Conservation (phyloP, 306 rosid genomes). For the Pterocarpus santalinus region DNA sequence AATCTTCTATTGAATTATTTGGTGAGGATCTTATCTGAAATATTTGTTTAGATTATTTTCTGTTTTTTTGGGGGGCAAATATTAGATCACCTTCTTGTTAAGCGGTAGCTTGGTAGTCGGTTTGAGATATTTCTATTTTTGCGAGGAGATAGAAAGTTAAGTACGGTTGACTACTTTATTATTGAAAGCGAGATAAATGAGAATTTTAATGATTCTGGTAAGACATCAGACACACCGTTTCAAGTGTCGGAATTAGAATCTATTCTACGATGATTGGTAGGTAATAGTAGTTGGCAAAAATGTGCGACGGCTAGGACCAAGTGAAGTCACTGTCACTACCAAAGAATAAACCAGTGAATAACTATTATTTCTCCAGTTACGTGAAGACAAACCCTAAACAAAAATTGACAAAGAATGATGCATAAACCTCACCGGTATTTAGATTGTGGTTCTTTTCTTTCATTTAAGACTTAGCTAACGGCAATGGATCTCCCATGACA, state of each 20-base stretch:
- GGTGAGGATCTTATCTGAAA: slow-evolving; percentile 3
- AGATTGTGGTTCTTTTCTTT: slow-evolving; percentile 41
- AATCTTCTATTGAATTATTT: not conserved
- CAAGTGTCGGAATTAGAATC: slow-evolving; percentile 7
- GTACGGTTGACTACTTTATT: not conserved
- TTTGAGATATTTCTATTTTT: slow-evolving; percentile 1
- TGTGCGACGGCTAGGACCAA: slow-evolving; percentile 31
- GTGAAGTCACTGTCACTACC: slow-evolving; percentile 24
- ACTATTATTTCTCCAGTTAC: slow-evolving; percentile 29
- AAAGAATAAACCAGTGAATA: not conserved
- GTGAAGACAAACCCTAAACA: slow-evolving; percentile 30
- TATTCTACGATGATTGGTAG: slow-evolving; percentile 28
- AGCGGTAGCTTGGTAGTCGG: not conserved
- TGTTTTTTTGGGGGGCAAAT: not conserved
- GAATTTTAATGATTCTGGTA: not conserved
- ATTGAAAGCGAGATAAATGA: not conserved
- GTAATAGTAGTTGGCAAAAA: slow-evolving; percentile 21
- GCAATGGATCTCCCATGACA: slow-evolving; percentile 39
- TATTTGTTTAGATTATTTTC: not conserved
- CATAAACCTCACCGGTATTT: slow-evolving; percentile 7
- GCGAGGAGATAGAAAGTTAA: slow-evolving; percentile 2
- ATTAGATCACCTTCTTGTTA: not conserved
- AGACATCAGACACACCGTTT: slow-evolving; percentile 16
- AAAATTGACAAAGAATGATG: slow-evolving; percentile 26
- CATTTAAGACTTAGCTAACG: slow-evolving; percentile 37